Evolutionary conservation across 192 early-diverging fungal species (phyloP).

Genomic region (Chytriomyces sp.): DNA sequence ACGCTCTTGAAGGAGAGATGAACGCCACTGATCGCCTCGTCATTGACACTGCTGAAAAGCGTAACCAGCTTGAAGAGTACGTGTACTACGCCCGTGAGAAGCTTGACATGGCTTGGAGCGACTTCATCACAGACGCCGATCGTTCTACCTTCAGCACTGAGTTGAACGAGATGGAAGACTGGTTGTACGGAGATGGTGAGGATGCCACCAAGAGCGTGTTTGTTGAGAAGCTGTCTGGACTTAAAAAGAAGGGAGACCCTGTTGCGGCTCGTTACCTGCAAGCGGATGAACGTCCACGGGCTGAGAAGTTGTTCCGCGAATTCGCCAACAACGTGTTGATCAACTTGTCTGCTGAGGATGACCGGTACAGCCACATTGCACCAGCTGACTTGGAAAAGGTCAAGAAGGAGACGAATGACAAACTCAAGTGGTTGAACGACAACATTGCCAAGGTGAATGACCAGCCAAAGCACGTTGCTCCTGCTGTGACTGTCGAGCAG

Average conservation of each 20-base stretch:
- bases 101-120: slow-evolving; percentile 75
- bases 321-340: slow-evolving; percentile 73
- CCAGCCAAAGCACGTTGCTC: slow-evolving; percentile 75
- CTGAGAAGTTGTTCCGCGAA: slow-evolving; percentile 81
- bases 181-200: slow-evolving; percentile 94
- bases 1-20: slow-evolving; percentile 88
- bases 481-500: slow-evolving; percentile 69
- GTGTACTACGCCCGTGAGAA: slow-evolving; percentile 93
- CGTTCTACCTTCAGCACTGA: slow-evolving; percentile 71
- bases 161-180: slow-evolving; percentile 86
- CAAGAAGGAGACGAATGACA: slow-evolving; percentile 73
- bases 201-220: slow-evolving; percentile 90
- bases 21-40: slow-evolving; percentile 82
- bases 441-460: slow-evolving; percentile 75
- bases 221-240: slow-evolving; percentile 74
- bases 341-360: slow-evolving; percentile 77
- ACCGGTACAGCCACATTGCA: slow-evolving; percentile 86
- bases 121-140: slow-evolving; percentile 74
- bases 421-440: slow-evolving; percentile 88
- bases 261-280: slow-evolving; percentile 81
- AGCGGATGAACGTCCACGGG: slow-evolving; percentile 80
- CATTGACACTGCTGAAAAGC: slow-evolving; percentile 88
- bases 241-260: slow-evolving; percentile 84
- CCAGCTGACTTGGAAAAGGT: slow-evolving; percentile 84
- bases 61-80: slow-evolving; percentile 98